Evolutionary conservation across 352 stramenopile species (phyloP), one percentile per base, ranked within the genome.

Genomic region (Thraustochytrium striatum): DNA sequence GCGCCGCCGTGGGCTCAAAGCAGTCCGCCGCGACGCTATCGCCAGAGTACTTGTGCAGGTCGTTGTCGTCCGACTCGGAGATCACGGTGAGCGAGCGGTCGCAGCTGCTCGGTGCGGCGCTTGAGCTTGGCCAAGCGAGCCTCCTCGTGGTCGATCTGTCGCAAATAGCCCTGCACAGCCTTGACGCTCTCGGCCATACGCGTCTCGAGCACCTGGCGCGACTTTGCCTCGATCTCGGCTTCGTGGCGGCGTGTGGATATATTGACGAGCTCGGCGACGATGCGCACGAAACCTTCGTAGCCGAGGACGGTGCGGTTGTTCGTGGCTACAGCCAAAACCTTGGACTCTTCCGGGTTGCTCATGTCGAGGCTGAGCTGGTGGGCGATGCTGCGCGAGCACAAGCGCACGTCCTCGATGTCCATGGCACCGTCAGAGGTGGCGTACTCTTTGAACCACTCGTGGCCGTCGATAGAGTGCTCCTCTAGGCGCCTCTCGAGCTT

Each of bases 401-500:
- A 21, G 0, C 61, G 16, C 16, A 61, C 19, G 25, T 75, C 65
- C 3, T 21, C 36, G 32, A 75, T 32, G 36, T 32, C 39, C 5
- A 32, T 75, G 11, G 30, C 9, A 9, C 25, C 41, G 35, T 16
- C n/a, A 11, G 11, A 30, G 5, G 44, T 75, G 25, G 21, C 47
- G 47, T 55, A 75, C 16, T 36, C 52, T n/a, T 75, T 9, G 25
- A 75, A 75, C 25, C 16, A 72, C 3, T 8, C 16, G 44, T 38
- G 44, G 8, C 41, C 39, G 65, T 72, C 11, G 21, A 75, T 61
- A 19, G 25, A 28, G 39, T 75, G 21, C 47, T 75, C 65, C 16
- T 28, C 39, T 8, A 75, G 39, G 28, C 65, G 65, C 21, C 30
- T 30, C 47, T 75, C 65, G 16, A 75, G 65, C 65, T 75, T 75